Evolutionary conservation across 441 rosid genomes (phyloP), one percentile per base, ranked within the genome.

Genomic region (Lagerstroemia fauriei): DNA sequence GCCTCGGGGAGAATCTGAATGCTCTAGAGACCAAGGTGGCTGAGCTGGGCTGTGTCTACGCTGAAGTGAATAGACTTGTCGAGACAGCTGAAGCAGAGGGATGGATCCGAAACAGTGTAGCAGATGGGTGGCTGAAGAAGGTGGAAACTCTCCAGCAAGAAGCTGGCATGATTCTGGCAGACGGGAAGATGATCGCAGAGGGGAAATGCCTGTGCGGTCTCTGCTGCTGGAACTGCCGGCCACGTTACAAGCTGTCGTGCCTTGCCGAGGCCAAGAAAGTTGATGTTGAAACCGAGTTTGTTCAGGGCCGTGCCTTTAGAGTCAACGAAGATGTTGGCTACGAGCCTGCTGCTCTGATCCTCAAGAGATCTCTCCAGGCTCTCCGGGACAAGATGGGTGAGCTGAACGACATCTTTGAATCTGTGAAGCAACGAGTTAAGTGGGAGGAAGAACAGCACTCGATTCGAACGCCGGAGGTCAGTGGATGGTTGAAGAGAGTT

Each of bases 181-280:
- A 72, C 20, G 59, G 86, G 12, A 38, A 32, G 73, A 11, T 0
- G 25, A 38, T 38, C 13, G 0, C 32, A 13, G 29, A 38, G 59
- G 27, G 25, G 38, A 50, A 47, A 32, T 4, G 5, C 31, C 46
- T 70, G 73, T 14, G 24, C 20, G 46, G 73, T 18, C 46, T 31
- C 46, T 32, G 73, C 12, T 18, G 1, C 41, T n/a, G 18, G 41
- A 69, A 29, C 73, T 29, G 44, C n/a, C 73, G 17, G 2, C 13
- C 73, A 31, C 73, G 73, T 18, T 70, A 70, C 25, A 32, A 32
- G 46, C 25, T 3, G 22, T 31, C 73, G 27, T 27, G 14, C 41
- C 44, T 14, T 8, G 73, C 46, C 29, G 73, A 86, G 88, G 51
- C 81, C 27, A 75, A 38, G 76, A 80, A 76, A 86, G 87, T 73